Evolutionary conservation across 306 rosid species (phyloP).

Genomic region (Rubus parviflorus): DNA sequence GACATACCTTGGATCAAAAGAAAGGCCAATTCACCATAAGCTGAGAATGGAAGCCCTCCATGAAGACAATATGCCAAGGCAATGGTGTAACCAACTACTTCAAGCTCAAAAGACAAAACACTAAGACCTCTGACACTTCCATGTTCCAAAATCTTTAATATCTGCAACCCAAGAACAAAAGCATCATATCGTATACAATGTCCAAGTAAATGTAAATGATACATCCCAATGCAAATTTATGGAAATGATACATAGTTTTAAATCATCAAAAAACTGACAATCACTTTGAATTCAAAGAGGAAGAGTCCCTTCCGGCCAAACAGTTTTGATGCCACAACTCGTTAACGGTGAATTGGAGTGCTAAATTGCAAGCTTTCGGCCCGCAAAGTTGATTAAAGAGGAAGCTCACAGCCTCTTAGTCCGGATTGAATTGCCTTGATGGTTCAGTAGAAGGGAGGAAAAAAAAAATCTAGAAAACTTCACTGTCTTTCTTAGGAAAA

Average conservation of each 20-base stretch:
- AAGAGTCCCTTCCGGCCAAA: not conserved
- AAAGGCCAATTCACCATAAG: conserved; percentile 85
- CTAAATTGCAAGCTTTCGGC: conserved; percentile 3
- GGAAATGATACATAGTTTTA: not conserved
- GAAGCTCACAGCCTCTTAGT: no score
- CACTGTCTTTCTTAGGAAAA: not conserved
- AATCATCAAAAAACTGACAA: not conserved
- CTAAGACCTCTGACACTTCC: conserved; percentile 87
- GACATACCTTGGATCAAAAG: conserved; percentile 80
- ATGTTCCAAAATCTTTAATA: conserved; percentile 65
- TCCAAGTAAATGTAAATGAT: not conserved
- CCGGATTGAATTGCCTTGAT: no score
- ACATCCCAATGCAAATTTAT: not conserved
- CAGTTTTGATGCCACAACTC: not conserved
- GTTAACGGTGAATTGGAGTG: not conserved
- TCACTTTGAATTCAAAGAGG: conserved; percentile 1
- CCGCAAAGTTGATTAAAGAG: not conserved
- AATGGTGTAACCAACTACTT: conserved; percentile 83
- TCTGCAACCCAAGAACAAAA: conserved; percentile 41
- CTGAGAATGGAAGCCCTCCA: conserved; percentile 92
- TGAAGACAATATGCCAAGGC: conserved; percentile 87
- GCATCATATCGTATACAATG: not conserved
- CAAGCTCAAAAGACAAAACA: conserved; percentile 79
- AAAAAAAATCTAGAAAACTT: not conserved
- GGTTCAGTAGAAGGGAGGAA: not conserved